These are phyloP conservation scores for Myxozyma melibiosi DNA, from an alignment of 805 yeast genomes.

Conservation along the genomic window DNA sequence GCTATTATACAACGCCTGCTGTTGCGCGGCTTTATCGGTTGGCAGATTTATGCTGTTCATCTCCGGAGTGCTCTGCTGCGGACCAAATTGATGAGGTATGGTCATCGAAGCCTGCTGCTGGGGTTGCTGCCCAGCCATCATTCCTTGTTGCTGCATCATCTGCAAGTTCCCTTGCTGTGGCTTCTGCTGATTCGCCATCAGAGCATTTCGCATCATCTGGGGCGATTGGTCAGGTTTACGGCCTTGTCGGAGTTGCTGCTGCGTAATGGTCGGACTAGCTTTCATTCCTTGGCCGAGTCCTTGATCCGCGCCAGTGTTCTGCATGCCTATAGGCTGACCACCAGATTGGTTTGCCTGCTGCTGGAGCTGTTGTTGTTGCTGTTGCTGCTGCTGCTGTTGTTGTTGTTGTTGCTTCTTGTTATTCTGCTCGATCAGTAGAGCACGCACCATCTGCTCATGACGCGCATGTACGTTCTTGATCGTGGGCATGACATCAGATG, in stretches of 20 bases:
- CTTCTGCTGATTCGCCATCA: constrained; percentile 14
- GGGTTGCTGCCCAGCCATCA: constrained; percentile 8
- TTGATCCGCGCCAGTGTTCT: neutral
- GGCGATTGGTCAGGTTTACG: constrained; percentile 12
- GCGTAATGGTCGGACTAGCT: constrained; percentile 6
- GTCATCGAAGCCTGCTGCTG: constrained; percentile 19
- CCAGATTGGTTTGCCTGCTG: neutral
- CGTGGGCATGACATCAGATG: constrained; percentile 58
- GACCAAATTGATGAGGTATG: constrained; percentile 23
- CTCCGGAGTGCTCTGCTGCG: constrained; percentile 16
- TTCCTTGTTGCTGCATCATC: constrained; percentile 10
- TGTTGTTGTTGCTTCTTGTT: constrained; percentile 15
- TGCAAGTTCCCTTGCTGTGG: constrained; percentile 12
- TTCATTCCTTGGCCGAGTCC: neutral
- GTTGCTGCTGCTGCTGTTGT: constrained; percentile 17
- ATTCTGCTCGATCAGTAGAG: constrained; percentile 11
- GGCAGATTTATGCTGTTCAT: constrained; percentile 9
- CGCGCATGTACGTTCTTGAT: constrained; percentile 65
- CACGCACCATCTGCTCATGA: constrained; percentile 38
- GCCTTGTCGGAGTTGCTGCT: constrained; percentile 15
- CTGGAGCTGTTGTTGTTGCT: constrained; percentile 11
- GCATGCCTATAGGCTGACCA: neutral
- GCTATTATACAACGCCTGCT: neutral
- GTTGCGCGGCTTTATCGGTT: constrained; percentile 9
- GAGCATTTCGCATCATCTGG: constrained; percentile 7